Evolutionary conservation across 805 yeast genomes (phyloP), one percentile per base, ranked within the genome.

Genomic region (Torulaspora maleeae): DNA sequence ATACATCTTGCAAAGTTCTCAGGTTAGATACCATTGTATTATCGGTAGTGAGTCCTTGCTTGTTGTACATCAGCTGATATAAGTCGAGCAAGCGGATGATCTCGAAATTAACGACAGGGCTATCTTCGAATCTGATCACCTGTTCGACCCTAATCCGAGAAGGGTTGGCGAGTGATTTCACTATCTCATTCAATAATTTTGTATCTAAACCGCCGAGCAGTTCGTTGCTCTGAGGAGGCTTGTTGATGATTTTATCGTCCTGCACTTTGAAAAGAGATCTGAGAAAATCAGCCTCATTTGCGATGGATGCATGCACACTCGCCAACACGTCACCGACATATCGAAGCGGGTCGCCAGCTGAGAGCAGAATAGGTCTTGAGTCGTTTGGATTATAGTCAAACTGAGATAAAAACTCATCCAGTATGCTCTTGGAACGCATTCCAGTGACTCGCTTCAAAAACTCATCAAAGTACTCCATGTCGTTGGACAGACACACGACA

Each of bases 301-400:
- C 95, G 25, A 89, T 81, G 4, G 86, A 75, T 1, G 90, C 78
- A 60, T 93, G 97, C 1, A 89, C 75, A 70, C 85, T 86, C 0
- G 98, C 98, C 30, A 93, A 68, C 27, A 93, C 74, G 60, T 89
- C 96, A 20, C 97, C 95, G 13, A 87, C 71, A 52, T 82, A 90
- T 44, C 96, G 72, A 20, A 81, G 71, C 1, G 96, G 86, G 60
- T 91, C 96, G 61, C 84, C 84, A 0, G 86, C 82, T 7, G 83
- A 77, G 36, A 83, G 66, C 25, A 79, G 74, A 17, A 87, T 71
- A 0, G 89, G 85, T 44, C 68, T 66, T 16, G 63, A 53, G 13
- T 56, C 52, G 12, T 48, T 53, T 2, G 60, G 44, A 13, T 59
- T 60, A 6, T 61, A 52, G 53, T 67, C 71, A 33, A 80, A 68